These are phyloP conservation scores for Calonectria henricotiae DNA, from an alignment of 2,329 filamentous ascomycete species.

Conservation along the genomic window DNA sequence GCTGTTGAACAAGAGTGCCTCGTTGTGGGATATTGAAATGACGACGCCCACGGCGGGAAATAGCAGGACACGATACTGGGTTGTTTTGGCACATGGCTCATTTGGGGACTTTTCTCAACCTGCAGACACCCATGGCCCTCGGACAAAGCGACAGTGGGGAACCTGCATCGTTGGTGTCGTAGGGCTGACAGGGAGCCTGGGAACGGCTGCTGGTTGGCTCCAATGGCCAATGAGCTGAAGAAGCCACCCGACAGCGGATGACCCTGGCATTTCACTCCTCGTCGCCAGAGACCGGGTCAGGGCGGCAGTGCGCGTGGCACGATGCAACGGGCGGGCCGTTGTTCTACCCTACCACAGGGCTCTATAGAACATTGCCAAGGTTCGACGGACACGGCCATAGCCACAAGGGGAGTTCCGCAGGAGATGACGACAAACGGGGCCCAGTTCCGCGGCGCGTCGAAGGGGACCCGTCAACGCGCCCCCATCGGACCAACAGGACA, in stretches of 20 bases:
- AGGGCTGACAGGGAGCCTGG: slow-evolving; percentile 47
- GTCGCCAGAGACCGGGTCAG: slow-evolving; percentile 5
- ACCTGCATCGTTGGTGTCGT: slow-evolving; percentile 47
- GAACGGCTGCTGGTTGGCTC: slow-evolving; percentile 37
- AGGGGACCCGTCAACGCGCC: slow-evolving; percentile 2
- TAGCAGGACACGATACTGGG: slow-evolving; percentile 35
- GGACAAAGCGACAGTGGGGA: slow-evolving; percentile 41
- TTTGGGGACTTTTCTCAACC: slow-evolving; percentile 47
- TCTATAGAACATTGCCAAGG: neutral
- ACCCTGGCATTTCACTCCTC: slow-evolving; percentile 21
- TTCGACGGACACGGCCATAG: neutral
- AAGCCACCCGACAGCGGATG: slow-evolving; percentile 30
- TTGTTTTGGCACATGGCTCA: slow-evolving; percentile 38
- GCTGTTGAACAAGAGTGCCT: slow-evolving; percentile 34
- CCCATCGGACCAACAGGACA: neutral
- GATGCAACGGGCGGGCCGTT: slow-evolving; percentile 24
- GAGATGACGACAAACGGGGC: slow-evolving; percentile 3
- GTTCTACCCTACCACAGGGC: slow-evolving; percentile 30
- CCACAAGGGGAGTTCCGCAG: neutral
- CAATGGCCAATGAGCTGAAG: slow-evolving; percentile 34
- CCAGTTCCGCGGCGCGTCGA: neutral
- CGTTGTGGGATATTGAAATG: slow-evolving; percentile 35
- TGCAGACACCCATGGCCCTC: slow-evolving; percentile 39
- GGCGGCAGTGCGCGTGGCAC: slow-evolving; percentile 14
- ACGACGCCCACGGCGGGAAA: slow-evolving; percentile 31